Conservation (phyloP, 257 asterid genomes). For the Nicotiana benthamiana region DNA sequence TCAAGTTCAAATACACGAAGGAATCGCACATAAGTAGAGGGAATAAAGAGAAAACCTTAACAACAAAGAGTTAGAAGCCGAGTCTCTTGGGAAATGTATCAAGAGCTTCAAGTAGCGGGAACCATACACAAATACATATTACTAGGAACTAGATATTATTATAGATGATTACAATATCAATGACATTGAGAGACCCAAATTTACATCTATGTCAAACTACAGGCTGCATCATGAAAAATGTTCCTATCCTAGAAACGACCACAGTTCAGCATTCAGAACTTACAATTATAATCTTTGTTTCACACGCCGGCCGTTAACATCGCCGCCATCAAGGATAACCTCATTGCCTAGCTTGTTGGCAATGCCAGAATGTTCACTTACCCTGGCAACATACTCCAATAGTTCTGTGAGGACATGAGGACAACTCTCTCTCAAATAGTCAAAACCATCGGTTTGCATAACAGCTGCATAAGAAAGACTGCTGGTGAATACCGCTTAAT, state of each 20-base stretch:
- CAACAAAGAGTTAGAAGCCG: not conserved
- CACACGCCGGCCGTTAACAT: slow-evolving; percentile 78
- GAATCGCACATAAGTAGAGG: not conserved
- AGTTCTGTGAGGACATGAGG: slow-evolving; percentile 71
- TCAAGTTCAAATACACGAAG: not conserved
- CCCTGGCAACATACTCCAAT: slow-evolving; percentile 83
- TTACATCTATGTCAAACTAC: slow-evolving; percentile 7
- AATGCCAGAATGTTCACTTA: slow-evolving; percentile 46
- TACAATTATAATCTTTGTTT: slow-evolving; percentile 58
- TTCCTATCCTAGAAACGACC: not conserved
- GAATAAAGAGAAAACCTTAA: not conserved
- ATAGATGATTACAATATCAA: not conserved
- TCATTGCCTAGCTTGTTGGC: slow-evolving; percentile 54
- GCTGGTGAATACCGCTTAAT: not conserved
- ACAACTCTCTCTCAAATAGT: slow-evolving; percentile 86
- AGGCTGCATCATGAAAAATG: not conserved
- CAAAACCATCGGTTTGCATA: slow-evolving; percentile 94
- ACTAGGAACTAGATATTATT: not conserved
- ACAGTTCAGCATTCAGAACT: not conserved
- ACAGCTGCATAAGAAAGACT: slow-evolving; percentile 58
- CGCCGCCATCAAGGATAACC: slow-evolving; percentile 57
- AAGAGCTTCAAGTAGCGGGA: not conserved
- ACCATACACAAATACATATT: not conserved
- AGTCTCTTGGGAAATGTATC: not conserved
- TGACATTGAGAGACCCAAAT: not conserved